Evolutionary conservation across 75 land plant species (phyloP), one percentile per base, ranked within the genome.

Genomic region (Selaginella tamariscina): DNA sequence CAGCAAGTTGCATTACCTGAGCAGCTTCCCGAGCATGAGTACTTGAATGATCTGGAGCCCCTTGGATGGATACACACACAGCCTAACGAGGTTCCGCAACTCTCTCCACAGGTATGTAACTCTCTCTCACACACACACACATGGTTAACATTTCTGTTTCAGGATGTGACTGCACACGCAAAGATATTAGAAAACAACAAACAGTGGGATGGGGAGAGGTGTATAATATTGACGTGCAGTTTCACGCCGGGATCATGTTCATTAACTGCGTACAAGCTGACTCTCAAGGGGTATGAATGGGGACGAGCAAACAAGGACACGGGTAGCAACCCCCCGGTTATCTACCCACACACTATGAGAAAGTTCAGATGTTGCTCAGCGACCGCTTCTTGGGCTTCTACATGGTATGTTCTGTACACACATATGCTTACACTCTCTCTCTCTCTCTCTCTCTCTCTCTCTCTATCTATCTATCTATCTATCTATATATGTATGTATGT

Each of bases 61-160:
- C 56, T 95, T 70, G 99, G 99, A 56, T 95, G 99, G 99, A 88
- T 95, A 88, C 99, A 95, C 60, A 90, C 99, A 27, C 99, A 95
- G 65, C 96, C 99, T 0, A 95, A 95, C 68, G 99, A 95, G 70
- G 85, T 95, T 56, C 99, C 96, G 29, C 99, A 95, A 74, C 67
- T 95, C 55, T 95, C 99, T 26, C 92, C 99, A 23, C 99, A 93
- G 95, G 95, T 89, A 29, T 67, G 39, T 24, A 21, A 64, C 28
- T 65, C 54, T 31, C 29, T 21, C 32, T 31, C 11, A 29, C n/a
- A 31, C 32, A n/a, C 62, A 59, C 62, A 9, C 9, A 24, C 21
- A 9, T 22, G 8, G 62, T 24, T 59, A 22, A 59, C 62, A 24
- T 26, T 2, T 27, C 27, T 65, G 24, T 20, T 70, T 60, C 80